Base-by-base conservation (phyloP, 306 rosid species). In the Glycine latifolia region DNA sequence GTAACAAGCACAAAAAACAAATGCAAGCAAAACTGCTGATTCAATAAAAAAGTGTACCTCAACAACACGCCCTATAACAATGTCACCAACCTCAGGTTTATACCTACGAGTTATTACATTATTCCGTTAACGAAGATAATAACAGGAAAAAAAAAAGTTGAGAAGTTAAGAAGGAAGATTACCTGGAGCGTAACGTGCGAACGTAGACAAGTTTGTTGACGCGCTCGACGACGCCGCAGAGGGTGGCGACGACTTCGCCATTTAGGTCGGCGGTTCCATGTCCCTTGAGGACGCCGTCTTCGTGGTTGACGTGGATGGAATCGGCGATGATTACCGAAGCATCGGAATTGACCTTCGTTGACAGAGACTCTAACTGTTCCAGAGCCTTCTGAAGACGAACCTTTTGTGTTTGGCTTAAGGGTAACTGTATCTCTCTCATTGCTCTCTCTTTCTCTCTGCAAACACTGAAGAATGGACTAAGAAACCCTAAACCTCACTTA, bases 11-110 rank as follows among this genome's bases (percentile, higher is more conserved):
- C 7, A 3, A 71, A 31, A 49, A 26, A 48, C 47, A 63, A 33
- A 71, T 55, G 1, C 67, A 75, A 17, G 16, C 4, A 9, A 37
- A 77, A 43, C 2, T 6, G 11, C 14, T 17, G 8, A 58, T 2
- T 1, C 4, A 14, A 77, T 11, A 1, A n/a, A 48, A 48, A 26
- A 5, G 2, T 10, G 7, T 80, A 90, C 99, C 99, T 93, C 97
- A 35, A 85, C 35, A 78, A 91, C 97, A 80, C 98, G 98, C 8
- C 99, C 96, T 10, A 93, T 87, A 52, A 93, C 74, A 20, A 93
- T 91, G 85, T 95, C 99, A 53, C 98, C 99, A 77, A 91, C 97
- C 85, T 95, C 99, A 0, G 99, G 98, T 82, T 95, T 95, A 84
- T 93, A 95, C 88, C 98, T 91, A 79, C 15, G 5, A 81, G 56